Conservation (phyloP, 148 eudicot species). For the Chenopodium suecicum region DNA sequence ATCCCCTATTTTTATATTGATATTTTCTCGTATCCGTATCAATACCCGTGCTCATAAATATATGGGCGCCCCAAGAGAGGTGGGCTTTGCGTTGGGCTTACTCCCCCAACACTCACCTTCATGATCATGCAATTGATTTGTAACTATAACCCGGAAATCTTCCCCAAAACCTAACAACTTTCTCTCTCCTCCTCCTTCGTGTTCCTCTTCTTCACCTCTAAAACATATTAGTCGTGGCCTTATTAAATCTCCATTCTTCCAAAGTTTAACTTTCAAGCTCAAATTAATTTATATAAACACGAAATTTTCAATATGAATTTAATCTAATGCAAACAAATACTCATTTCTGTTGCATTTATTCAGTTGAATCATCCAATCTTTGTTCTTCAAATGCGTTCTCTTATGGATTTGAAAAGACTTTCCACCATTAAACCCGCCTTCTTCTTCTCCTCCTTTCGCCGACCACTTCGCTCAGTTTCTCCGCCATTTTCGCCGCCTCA, state of each 20-base stretch:
- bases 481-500: slow-evolving; percentile 17
- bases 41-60: no score
- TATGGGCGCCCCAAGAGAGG: no score
- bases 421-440: slow-evolving; percentile 26
- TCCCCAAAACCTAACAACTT: slow-evolving; percentile 5
- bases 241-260: background rate
- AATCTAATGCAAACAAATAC: background rate
- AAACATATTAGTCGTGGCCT: slow-evolving; percentile 11
- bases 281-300: no score
- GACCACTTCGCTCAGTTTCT: slow-evolving; percentile 26
- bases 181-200: background rate
- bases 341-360: background rate
- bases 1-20: no score
- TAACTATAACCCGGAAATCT: background rate
- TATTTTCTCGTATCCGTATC: no score
- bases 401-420: slow-evolving; percentile 48
- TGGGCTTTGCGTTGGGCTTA: background rate
- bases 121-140: background rate
- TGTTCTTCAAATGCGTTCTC: slow-evolving; percentile 22
- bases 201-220: slow-evolving; percentile 20
- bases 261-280: background rate
- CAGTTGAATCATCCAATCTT: background rate
- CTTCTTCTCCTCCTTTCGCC: slow-evolving; percentile 23
- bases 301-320: background rate
- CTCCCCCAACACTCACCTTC: background rate